These are phyloP conservation scores for Phytophthora quininea DNA, from an alignment of 352 stramenopile genomes.

Conservation along the genomic window DNA sequence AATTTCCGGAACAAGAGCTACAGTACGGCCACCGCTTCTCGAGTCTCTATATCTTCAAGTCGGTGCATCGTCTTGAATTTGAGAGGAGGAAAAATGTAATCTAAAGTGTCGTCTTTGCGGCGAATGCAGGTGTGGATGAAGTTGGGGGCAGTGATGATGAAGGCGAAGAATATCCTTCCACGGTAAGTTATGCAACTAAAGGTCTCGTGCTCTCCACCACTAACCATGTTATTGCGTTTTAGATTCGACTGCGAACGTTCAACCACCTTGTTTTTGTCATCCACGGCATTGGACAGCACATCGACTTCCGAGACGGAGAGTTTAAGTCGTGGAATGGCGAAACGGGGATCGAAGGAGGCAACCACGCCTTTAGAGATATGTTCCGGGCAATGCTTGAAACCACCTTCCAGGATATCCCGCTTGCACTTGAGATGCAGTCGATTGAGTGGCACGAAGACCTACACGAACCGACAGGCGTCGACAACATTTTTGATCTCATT, in stretches of 20 bases:
- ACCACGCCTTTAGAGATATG: constrained; percentile 80
- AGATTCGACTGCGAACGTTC: constrained; percentile 75
- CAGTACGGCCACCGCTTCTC: constrained; percentile 42
- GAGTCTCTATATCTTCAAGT: constrained; percentile 46
- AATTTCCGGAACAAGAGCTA: constrained; percentile 71
- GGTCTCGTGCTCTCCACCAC: not conserved
- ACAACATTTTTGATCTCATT: constrained; percentile 87
- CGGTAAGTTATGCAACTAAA: constrained; percentile 37
- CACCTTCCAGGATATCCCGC: constrained; percentile 81
- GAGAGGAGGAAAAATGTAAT: not conserved
- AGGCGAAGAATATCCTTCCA: constrained; percentile 71
- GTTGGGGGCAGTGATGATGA: constrained; percentile 64
- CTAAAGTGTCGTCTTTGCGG: not conserved
- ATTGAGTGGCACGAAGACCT: constrained; percentile 92
- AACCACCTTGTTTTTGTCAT: constrained; percentile 91
- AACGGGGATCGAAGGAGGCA: constrained; percentile 73
- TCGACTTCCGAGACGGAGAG: constrained; percentile 86
- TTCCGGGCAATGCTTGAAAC: constrained; percentile 80
- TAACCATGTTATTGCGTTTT: constrained; percentile 7
- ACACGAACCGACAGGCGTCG: constrained; percentile 82
- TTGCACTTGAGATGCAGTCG: constrained; percentile 87
- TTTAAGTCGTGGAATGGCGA: constrained; percentile 83
- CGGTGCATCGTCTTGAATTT: constrained; percentile 3
- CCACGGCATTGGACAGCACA: constrained; percentile 85
- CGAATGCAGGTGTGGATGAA: constrained; percentile 31